Base-by-base conservation (phyloP, 2,329 filamentous ascomycete species). In the Metarhizium robertsii region DNA sequence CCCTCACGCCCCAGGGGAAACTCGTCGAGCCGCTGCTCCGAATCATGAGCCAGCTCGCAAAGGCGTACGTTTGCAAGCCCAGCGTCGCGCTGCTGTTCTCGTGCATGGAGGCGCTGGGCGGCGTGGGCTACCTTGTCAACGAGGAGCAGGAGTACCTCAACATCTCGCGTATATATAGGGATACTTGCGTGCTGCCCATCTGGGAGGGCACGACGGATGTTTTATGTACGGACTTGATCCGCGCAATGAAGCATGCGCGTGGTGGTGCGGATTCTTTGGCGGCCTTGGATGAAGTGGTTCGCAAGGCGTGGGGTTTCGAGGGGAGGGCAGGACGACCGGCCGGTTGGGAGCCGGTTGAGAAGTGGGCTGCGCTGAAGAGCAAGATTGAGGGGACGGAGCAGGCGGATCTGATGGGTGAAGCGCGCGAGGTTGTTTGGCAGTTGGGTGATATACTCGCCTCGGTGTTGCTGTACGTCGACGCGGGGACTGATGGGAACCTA, bases 131-230 rank as follows among this genome's bases (percentile, higher is more conserved):
- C 61, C 75, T 85, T 29, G 75, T 84, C 62, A 86, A 86, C 61
- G 74, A 79, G 42, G 79, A 82, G 57, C 79, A 83, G 56, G 81
- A 84, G 52, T 77, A 82, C 42, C 72, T 88, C 56, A 90, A 90
- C 62, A 71, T 90, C 3, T 78, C 85, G 0, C 77, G 84, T 6
- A 71, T 89, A 1, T 83, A 83, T 61, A 78, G 87, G 7, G 86
- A 90, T 61, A 80, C 78, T 2, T 74, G 71, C 7, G 86, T 88
- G 2, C 70, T 81, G 52, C 77, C 80, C 14, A 88, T 90, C 51
- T 88, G 85, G 84, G 85, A 88, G 67, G 85, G 86, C 1, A 90
- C 87, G 0, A 88, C 85, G 0, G 85, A 88, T 62, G 84, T 90
- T 6, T 73, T 90, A 55, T 81, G 81, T 4, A 74, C 73, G 1